Evolutionary conservation across 148 eudicot genomes (phyloP).

Genomic region (Polygonum aviculare): DNA sequence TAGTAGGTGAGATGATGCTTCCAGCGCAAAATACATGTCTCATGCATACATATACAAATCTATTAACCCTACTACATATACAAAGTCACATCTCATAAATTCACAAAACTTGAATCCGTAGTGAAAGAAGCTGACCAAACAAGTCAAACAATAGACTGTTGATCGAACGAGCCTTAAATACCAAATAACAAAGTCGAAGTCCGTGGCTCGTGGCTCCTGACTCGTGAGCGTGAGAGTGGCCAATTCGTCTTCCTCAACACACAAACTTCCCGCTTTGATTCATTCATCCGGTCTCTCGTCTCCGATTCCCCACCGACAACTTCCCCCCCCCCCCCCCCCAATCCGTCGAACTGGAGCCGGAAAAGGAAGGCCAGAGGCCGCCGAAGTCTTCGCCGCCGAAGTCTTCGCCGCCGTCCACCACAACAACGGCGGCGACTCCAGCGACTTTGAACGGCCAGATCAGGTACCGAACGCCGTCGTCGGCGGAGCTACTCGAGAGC

Average conservation of each 20-base stretch:
- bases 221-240: too few relatives aligned
- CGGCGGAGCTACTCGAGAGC: conserved; percentile 61
- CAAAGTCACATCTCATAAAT: too few relatives aligned
- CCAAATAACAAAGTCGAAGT: too few relatives aligned
- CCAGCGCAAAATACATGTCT: too few relatives aligned
- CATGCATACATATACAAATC: too few relatives aligned
- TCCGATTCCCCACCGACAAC: neutral
- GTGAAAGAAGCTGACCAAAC: too few relatives aligned
- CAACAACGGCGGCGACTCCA: conserved; percentile 20
- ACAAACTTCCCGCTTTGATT: neutral
- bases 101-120: too few relatives aligned
- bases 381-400: conserved; percentile 19
- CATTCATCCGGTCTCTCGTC: neutral
- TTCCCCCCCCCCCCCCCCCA: neutral
- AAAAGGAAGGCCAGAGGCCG: conserved; percentile 35
- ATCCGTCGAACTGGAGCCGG: conserved; percentile 64
- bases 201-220: too few relatives aligned
- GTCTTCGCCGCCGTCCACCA: conserved; percentile 12
- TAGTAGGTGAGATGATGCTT: too few relatives aligned
- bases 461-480: conserved; percentile 87
- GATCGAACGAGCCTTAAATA: neutral
- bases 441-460: conserved; percentile 63
- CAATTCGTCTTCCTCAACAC: neutral
- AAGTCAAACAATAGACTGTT: too few relatives aligned
- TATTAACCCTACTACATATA: too few relatives aligned